phyloP scores from a whole-genome alignment of 1,284 basidiomycete genomes.

The Ganoderma meredithae region DNA sequence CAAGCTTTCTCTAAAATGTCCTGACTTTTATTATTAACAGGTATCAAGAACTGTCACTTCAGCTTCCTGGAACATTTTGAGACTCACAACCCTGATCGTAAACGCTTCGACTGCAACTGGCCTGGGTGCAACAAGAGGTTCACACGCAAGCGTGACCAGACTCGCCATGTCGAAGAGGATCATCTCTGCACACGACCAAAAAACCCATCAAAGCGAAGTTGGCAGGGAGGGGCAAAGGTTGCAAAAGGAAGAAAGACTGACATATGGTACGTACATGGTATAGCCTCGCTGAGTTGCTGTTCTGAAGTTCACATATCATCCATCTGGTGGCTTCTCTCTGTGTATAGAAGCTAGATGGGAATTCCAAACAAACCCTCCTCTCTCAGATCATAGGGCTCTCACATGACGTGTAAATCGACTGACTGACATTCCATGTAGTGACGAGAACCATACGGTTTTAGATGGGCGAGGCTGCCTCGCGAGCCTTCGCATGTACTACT shows the following conservation, averaged over 20 bases:
- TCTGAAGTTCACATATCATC: not conserved
- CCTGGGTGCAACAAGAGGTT: not conserved
- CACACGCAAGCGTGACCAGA: not conserved
- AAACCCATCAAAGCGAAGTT: not conserved
- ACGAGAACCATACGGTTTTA: conserved; percentile 1
- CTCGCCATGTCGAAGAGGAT: not conserved
- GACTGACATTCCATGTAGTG: not conserved
- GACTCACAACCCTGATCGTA: not conserved
- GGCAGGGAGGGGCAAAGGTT: not conserved
- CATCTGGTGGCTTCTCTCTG: no score
- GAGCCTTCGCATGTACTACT: not conserved
- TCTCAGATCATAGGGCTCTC: not conserved
- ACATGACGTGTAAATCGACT: conserved; percentile 1
- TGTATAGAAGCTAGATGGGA: not conserved
- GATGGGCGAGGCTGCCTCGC: not conserved
- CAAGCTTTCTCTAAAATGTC: not conserved
- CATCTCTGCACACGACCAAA: not conserved
- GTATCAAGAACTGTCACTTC: not conserved
- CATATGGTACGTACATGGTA: not conserved
- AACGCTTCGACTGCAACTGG: not conserved
- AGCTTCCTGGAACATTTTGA: not conserved
- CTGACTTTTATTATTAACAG: not conserved
- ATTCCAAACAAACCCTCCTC: conserved; percentile 1
- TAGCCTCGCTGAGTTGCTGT: not conserved
- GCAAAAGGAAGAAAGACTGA: not conserved